Evolutionary conservation across 2,329 filamentous ascomycete genomes (phyloP).

Genomic region (Myriosclerotinia scirpicola): DNA sequence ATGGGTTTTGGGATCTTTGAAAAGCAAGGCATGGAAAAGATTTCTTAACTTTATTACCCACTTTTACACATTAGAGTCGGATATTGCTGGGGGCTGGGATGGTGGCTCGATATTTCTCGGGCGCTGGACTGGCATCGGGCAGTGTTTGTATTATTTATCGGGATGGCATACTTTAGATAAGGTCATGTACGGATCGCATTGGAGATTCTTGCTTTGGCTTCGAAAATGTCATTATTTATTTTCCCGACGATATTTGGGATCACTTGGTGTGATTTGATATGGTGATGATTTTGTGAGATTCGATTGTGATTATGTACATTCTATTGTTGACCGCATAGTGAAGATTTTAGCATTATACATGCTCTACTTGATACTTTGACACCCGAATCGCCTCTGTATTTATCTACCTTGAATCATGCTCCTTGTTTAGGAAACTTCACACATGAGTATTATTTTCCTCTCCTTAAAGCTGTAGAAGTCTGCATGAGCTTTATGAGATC

Average conservation of each 20-base stretch:
- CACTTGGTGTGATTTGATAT: not conserved
- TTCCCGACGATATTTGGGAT: not conserved
- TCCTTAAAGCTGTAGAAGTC: too few species aligned
- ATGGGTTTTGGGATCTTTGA: not conserved
- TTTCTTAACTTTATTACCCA: not conserved
- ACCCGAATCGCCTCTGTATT: too few species aligned
- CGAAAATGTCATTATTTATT: not conserved
- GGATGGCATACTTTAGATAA: conserved; percentile 12
- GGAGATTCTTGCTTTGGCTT: not conserved
- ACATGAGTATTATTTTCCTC: too few species aligned
- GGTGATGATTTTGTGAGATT: too few species aligned
- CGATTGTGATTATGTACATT: too few species aligned
- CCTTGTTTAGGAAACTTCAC: too few species aligned
- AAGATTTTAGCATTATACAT: too few species aligned
- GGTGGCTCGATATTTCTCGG: not conserved
- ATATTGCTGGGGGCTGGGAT: not conserved
- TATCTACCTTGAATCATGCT: too few species aligned
- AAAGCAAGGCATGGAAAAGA: not conserved
- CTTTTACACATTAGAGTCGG: not conserved
- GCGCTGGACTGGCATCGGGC: too few species aligned
- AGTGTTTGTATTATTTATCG: not conserved
- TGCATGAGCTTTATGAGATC: too few species aligned
- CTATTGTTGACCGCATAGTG: too few species aligned
- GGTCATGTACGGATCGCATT: not conserved
- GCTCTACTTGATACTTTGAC: too few species aligned